Conservation (phyloP, 306 rosid genomes). For the Amphicarpaea edgeworthii region DNA sequence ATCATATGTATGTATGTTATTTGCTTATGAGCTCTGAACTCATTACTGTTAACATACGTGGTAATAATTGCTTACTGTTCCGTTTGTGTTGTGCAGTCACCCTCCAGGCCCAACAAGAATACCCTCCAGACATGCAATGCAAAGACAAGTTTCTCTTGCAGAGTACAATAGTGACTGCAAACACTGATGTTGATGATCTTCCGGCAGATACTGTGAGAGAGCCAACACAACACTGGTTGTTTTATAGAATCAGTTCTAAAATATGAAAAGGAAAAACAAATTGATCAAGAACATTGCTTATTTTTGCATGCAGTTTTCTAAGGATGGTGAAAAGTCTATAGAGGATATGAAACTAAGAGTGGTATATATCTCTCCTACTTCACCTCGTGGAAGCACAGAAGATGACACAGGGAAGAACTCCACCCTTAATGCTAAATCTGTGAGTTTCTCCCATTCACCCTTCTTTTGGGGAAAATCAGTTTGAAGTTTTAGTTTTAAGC, state of each 20-base stretch:
- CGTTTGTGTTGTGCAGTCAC: conserved; percentile 82
- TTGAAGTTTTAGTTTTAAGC: conserved; percentile 4
- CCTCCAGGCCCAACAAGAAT: conserved; percentile 89
- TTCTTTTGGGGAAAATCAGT: conserved; percentile 10
- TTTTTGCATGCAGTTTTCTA: conserved; percentile 61
- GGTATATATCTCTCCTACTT: conserved; percentile 51
- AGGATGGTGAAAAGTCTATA: conserved; percentile 68
- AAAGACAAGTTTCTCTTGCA: conserved; percentile 95
- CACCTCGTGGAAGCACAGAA: conserved; percentile 57
- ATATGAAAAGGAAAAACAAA: not conserved
- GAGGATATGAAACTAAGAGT: conserved; percentile 85
- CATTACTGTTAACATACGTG: too few relatives aligned
- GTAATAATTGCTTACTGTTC: too few relatives aligned
- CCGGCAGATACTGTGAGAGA: conserved; percentile 74
- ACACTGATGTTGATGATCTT: conserved; percentile 84
- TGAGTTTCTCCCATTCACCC: conserved; percentile 49
- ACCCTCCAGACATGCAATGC: conserved; percentile 84
- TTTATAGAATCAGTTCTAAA: not conserved
- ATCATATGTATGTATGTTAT: conserved; percentile 20
- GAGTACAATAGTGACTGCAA: conserved; percentile 75
- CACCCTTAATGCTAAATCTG: conserved; percentile 54
- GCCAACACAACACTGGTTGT: conserved; percentile 42
- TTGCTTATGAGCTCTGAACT: not conserved
- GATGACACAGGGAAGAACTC: conserved; percentile 52
- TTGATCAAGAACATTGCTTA: conserved; percentile 25